Conservation (phyloP, 2,329 filamentous ascomycete species). For the Oidium heveae region DNA sequence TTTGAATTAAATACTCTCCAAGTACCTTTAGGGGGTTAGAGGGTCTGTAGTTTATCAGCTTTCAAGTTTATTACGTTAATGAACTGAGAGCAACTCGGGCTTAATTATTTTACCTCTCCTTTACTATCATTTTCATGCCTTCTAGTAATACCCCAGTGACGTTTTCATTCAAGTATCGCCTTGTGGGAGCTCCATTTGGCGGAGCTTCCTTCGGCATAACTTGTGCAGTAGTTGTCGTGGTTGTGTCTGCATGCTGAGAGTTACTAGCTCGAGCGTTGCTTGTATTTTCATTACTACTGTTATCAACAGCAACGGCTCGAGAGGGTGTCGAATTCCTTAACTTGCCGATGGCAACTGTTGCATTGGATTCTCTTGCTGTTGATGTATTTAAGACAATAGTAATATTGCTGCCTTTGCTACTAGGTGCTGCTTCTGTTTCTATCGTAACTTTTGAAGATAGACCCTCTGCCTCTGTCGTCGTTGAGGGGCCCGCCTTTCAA, state of each 20-base stretch:
- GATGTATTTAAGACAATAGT: no score
- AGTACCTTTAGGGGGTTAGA: constrained; percentile 41
- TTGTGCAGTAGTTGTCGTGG: constrained; percentile 12
- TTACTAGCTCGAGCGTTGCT: not conserved
- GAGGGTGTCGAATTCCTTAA: constrained; percentile 17
- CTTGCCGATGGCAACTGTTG: not conserved
- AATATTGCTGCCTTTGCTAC: no score
- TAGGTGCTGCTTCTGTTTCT: no score
- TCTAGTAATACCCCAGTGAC: constrained; percentile 43
- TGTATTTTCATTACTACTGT: no score
- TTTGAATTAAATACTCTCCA: constrained; percentile 45
- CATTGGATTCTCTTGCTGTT: no score
- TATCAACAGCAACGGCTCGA: constrained; percentile 18
- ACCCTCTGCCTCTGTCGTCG: no score
- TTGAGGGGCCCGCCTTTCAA: no score
- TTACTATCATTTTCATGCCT: constrained; percentile 48
- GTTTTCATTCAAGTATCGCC: constrained; percentile 46
- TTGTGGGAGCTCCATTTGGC: constrained; percentile 39
- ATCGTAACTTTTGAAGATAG: no score
- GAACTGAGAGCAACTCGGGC: constrained; percentile 9
- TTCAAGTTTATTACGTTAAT: not conserved
- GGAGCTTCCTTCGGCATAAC: constrained; percentile 31
- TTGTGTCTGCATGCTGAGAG: constrained; percentile 28
- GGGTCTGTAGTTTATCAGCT: constrained; percentile 21
- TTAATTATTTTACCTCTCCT: constrained; percentile 29